Base-by-base conservation (phyloP, 2,329 filamentous ascomycete genomes). In the Spiromastix sp. region DNA sequence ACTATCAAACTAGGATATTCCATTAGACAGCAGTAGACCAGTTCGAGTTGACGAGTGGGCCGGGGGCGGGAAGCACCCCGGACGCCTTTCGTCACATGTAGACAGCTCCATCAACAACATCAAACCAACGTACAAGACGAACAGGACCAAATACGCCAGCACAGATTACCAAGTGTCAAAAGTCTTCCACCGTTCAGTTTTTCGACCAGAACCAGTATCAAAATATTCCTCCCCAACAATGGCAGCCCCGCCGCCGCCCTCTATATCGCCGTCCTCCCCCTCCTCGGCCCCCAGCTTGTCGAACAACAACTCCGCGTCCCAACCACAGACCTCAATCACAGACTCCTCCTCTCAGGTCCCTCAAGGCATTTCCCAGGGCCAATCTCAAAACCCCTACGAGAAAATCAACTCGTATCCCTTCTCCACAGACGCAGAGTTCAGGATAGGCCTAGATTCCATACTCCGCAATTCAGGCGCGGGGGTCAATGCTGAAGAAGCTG, bases 381-480 rank as follows among this genome's bases (percentile, higher is more conserved):
- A 21, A 31, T 10, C n/a, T 16, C 28, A n/a, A 2, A 40, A 37
- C 19, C 30, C 52, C 24, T 65, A 59, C 34, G 45, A 55, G 26
- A 38, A 38, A 30, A 38, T 68, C 15, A 51, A 51, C 7, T 38
- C 49, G 11, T 67, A 68, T 40, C 45, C 55, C 13, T 68, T 67
- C 42, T 36, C 42, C 13, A 38, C 51, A 5, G 66, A 69, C 40
- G 37, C 43, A 1, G 64, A 68, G 41, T 69, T 68, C 43, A 62
- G 59, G 38, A 55, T 54, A 30, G 66, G 66, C n/a, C 56, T 69
- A n/a, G 54, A 59, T 7, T 51, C 60, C 17, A 66, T 69, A 30
- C 54, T 69, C 11, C 57, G 61, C 21, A 62, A 65, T 6, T 58
- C 57, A 12, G 51, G 57, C 21, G 50, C 49, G 11, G 62, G 66